Percentiles rank a stretch among this genome's conserved stretches.
phyloP scores from a whole-genome alignment of 768 basidiomycete genomes.

The Mycena belliarum region DNA sequence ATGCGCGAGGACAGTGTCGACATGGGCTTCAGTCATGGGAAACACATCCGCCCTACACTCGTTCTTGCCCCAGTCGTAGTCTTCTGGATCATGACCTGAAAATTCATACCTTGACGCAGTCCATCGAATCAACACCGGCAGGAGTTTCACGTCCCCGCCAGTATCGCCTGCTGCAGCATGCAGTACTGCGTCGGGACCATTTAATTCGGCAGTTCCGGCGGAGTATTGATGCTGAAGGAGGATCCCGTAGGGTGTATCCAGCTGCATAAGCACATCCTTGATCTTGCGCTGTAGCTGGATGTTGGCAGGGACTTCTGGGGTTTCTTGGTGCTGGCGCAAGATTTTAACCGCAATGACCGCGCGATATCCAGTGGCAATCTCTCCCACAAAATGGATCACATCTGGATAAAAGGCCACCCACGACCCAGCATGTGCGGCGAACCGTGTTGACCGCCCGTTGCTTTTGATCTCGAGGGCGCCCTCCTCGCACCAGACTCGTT shows the following conservation, averaged over 20 bases:
- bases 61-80: no score
- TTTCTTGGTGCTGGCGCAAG: conserved; percentile 21
- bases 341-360: conserved; percentile 34
- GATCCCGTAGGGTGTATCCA: conserved; percentile 26
- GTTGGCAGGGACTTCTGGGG: conserved; percentile 1
- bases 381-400: conserved; percentile 25
- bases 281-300: background rate
- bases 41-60: conserved; percentile 6
- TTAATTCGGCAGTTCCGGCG: conserved; percentile 25
- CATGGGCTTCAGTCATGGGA: conserved; percentile 25
- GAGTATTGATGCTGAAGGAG: conserved; percentile 30
- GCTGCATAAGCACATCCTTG: conserved; percentile 4
- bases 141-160: conserved; percentile 7
- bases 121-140: conserved; percentile 25
- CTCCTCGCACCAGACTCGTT: background rate
- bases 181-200: conserved; percentile 27
- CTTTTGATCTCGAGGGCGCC: conserved; percentile 5
- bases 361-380: conserved; percentile 23
- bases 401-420: conserved; percentile 37
- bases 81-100: no score
- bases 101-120: background rate
- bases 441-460: background rate
- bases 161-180: conserved; percentile 11
- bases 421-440: background rate
- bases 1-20: conserved; percentile 17